Evolutionary conservation across 495 filamentous ascomycete genomes (phyloP).

Genomic region (Evansstolkia leycettana): DNA sequence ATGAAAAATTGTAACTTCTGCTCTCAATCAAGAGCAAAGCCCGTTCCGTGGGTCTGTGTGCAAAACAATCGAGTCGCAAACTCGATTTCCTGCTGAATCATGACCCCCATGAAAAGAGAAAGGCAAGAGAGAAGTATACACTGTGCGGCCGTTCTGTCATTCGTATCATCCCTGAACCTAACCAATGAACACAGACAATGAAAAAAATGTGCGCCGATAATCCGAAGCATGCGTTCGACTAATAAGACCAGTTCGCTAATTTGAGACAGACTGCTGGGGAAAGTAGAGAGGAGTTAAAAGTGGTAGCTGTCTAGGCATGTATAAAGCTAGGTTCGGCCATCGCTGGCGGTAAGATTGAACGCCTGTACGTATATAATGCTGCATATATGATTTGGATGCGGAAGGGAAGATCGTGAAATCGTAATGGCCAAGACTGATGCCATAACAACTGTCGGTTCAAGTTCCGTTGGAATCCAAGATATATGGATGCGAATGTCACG

Average conservation of each 20-base stretch:
- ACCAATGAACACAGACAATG: neutral
- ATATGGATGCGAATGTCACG: neutral
- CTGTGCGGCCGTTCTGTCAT: neutral
- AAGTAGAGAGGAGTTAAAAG: neutral
- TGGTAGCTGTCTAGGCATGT: neutral
- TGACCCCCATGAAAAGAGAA: constrained; percentile 1
- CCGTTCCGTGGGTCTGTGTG: no score
- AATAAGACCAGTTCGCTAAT: neutral
- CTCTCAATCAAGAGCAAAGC: no score
- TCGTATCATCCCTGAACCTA: neutral
- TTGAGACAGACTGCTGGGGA: neutral
- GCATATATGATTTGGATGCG: neutral
- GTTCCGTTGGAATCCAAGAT: neutral
- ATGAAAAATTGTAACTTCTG: neutral
- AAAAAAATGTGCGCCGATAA: neutral
- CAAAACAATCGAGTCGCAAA: neutral
- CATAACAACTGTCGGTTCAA: neutral
- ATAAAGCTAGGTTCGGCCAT: neutral
- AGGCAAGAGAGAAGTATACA: neutral
- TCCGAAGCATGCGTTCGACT: neutral
- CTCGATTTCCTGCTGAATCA: neutral
- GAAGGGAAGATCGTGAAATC: neutral
- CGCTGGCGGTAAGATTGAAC: neutral
- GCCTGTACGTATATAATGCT: neutral
- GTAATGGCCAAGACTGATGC: neutral